Conservation (phyloP, 306 rosid species). For the Prunus armeniaca region DNA sequence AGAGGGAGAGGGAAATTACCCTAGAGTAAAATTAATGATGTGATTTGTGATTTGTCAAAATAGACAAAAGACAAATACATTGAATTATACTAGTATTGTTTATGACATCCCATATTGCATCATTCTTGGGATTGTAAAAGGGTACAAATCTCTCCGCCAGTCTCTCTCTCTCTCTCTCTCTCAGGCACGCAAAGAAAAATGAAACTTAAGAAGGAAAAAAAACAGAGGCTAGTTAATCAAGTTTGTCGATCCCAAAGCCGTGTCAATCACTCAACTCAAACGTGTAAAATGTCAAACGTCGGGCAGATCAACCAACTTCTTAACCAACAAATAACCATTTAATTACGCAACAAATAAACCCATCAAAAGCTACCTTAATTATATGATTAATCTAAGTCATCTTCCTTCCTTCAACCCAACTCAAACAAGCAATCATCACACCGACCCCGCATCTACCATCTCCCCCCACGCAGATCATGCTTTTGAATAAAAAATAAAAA, state of each 20-base stretch:
- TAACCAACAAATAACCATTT: conserved; percentile 18
- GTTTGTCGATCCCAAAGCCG: conserved; percentile 42
- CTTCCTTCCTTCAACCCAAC: neutral
- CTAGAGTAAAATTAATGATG: too few species aligned
- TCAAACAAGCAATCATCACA: neutral
- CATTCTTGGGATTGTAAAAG: conserved; percentile 13
- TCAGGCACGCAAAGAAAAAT: too few species aligned
- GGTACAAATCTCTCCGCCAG: conserved; percentile 6
- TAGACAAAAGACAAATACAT: conserved; percentile 16
- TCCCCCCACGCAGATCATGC: neutral
- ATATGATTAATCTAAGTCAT: neutral
- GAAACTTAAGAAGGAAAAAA: neutral
- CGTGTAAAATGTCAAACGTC: conserved; percentile 24
- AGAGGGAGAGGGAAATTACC: too few species aligned
- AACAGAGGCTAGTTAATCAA: neutral
- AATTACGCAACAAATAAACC: neutral
- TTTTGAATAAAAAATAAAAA: neutral
- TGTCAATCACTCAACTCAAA: conserved; percentile 35
- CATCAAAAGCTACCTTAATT: neutral
- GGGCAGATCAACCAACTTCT: conserved; percentile 32
- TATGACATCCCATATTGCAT: conserved; percentile 24
- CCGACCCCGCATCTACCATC: conserved; percentile 15
- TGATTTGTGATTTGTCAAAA: neutral
- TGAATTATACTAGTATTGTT: neutral
- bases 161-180: neutral